Evolutionary conservation across 257 asterid species (phyloP).

Genomic region (Solanum habrochaites): DNA sequence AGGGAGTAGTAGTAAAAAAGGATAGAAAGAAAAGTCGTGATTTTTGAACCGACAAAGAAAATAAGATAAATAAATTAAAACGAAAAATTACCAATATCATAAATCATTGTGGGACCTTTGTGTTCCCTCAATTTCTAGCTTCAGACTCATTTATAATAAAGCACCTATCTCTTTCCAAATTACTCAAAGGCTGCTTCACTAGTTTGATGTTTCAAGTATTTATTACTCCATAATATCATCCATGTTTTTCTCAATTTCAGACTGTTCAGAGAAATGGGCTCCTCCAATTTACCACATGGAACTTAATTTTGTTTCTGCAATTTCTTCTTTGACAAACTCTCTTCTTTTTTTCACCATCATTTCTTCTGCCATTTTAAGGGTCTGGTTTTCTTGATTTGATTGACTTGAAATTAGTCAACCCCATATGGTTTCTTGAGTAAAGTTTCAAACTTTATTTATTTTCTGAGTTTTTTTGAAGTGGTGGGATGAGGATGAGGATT

Average conservation of each 20-base stretch:
- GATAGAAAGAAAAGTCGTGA: no score
- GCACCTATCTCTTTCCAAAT: not conserved
- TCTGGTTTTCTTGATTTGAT: not conserved
- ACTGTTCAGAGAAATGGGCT: not conserved
- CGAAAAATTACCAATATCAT: not conserved
- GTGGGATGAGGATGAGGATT: not conserved
- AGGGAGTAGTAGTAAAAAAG: no score
- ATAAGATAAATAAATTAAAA: no score
- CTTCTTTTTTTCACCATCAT: not conserved
- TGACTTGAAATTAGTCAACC: not conserved
- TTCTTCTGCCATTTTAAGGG: not conserved
- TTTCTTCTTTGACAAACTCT: not conserved
- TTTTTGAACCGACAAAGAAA: no score
- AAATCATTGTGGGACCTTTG: not conserved
- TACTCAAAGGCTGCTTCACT: not conserved
- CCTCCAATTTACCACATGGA: not conserved
- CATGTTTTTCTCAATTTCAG: not conserved
- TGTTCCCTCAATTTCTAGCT: not conserved
- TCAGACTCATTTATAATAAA: not conserved
- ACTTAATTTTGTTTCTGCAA: not conserved
- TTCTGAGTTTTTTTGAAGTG: not conserved
- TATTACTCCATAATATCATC: not conserved
- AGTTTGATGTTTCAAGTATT: not conserved
- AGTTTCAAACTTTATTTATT: not conserved
- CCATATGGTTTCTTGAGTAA: not conserved